These are phyloP conservation scores for Myriosclerotinia curreyana DNA, from an alignment of 2,329 filamentous ascomycete species.

Conservation along the genomic window DNA sequence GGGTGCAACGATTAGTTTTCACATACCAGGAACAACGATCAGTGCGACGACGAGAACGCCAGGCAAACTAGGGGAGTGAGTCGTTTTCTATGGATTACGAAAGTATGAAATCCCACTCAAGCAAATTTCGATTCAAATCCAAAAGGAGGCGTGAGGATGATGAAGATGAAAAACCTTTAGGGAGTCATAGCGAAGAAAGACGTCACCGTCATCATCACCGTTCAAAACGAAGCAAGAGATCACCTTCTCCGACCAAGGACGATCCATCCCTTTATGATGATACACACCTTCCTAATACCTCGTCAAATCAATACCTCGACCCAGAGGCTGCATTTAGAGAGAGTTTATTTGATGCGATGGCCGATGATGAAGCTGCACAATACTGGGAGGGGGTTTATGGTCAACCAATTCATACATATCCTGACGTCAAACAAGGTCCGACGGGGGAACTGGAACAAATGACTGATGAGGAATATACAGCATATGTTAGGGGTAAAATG, in stretches of 20 bases:
- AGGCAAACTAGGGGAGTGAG: not conserved
- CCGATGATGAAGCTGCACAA: constrained; percentile 89
- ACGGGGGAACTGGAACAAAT: constrained; percentile 71
- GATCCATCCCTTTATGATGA: constrained; percentile 43
- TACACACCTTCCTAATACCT: constrained; percentile 41
- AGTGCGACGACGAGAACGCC: not conserved
- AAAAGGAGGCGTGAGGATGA: constrained; percentile 29
- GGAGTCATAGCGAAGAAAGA: constrained; percentile 24
- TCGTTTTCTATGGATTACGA: not conserved
- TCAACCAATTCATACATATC: constrained; percentile 84
- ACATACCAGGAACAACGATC: not conserved
- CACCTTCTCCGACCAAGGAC: constrained; percentile 31
- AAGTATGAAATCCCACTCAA: constrained; percentile 25
- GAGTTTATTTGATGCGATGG: constrained; percentile 93
- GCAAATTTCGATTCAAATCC: constrained; percentile 38
- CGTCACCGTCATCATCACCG: constrained; percentile 34
- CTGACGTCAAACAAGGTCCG: constrained; percentile 44
- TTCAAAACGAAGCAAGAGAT: constrained; percentile 31
- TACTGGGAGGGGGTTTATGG: constrained; percentile 98
- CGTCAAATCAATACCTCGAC: constrained; percentile 49
- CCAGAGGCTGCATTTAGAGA: constrained; percentile 80
- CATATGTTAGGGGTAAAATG: constrained; percentile 83
- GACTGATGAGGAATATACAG: constrained; percentile 88
- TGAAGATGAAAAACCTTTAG: constrained; percentile 23
- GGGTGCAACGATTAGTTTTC: not conserved